A percentile compares a stretch with the other conserved stretches of the same genome.
These are phyloP conservation scores for Lachnum nothofagi DNA, from an alignment of 2,329 filamentous ascomycete genomes.

Conservation along the genomic window DNA sequence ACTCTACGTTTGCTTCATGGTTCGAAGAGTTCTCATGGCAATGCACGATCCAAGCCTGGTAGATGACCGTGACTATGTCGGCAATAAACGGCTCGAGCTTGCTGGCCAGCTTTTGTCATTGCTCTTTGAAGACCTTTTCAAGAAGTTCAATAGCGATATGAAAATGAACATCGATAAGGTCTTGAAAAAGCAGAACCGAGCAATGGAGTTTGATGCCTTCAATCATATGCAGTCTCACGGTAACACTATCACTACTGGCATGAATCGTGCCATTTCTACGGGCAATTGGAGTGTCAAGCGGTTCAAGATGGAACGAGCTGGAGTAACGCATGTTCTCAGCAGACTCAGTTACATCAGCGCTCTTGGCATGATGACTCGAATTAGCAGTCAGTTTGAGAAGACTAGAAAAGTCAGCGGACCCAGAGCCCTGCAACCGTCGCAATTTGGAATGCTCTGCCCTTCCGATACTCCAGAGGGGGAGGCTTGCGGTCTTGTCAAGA, in stretches of 20 bases:
- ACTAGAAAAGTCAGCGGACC: conserved; percentile 94
- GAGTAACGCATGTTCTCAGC: conserved; percentile 93
- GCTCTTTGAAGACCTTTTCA: conserved; percentile 96
- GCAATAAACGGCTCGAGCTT: conserved; percentile 92
- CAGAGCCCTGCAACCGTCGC: conserved; percentile 90
- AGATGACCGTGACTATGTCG: conserved; percentile 95
- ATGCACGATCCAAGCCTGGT: conserved; percentile 83
- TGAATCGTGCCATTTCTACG: conserved; percentile 94
- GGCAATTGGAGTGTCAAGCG: conserved; percentile 98
- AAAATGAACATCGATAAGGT: conserved; percentile 94
- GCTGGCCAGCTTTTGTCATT: conserved; percentile 91
- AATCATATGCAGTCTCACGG: conserved; percentile 79
- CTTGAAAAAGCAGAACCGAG: conserved; percentile 86
- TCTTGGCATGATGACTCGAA: conserved; percentile 98
- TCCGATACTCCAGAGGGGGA: conserved; percentile 98
- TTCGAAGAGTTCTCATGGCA: conserved; percentile 90
- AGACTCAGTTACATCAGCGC: conserved; percentile 94
- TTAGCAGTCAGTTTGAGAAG: conserved; percentile 98
- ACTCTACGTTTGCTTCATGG: conserved; percentile 95
- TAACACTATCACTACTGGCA: conserved; percentile 81
- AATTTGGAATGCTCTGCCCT: conserved; percentile 96
- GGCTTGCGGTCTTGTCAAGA: conserved; percentile 96
- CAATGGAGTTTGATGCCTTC: conserved; percentile 80
- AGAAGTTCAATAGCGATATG: conserved; percentile 83
- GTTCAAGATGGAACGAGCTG: conserved; percentile 97